phyloP scores from a whole-genome alignment of 1,139 yeast species.

The Blastobotrys serpentis region DNA sequence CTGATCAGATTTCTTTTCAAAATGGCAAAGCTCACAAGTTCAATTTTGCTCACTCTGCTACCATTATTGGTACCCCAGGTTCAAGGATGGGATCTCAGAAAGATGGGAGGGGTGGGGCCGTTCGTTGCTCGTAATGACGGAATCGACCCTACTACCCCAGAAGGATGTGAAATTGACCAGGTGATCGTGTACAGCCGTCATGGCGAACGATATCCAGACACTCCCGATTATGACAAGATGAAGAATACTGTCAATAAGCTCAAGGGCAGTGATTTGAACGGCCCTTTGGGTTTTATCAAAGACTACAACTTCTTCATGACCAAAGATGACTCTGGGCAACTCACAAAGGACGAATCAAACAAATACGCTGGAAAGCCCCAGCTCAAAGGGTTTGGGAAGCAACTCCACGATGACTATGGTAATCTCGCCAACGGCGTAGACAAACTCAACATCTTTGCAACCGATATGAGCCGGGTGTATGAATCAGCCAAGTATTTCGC shows the following conservation, averaged over 20 bases:
- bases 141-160: constrained; percentile 47
- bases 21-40: background rate
- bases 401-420: background rate
- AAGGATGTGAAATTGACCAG: constrained; percentile 56
- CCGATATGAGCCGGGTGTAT: constrained; percentile 20
- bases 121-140: constrained; percentile 32
- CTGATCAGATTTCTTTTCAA: too few species aligned
- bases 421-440: constrained; percentile 8
- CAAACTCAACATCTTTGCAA: constrained; percentile 19
- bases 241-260: constrained; percentile 27
- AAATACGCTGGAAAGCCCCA: constrained; percentile 3
- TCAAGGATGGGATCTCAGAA: constrained; percentile 1
- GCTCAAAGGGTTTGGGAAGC: background rate
- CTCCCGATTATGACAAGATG: constrained; percentile 24
- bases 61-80: too few species aligned
- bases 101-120: constrained; percentile 17
- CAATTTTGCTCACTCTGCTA: background rate
- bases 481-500: constrained; percentile 20
- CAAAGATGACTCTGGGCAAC: constrained; percentile 15
- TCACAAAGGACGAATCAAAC: constrained; percentile 19
- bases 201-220: constrained; percentile 67
- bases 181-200: constrained; percentile 66
- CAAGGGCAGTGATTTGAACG: constrained; percentile 18
- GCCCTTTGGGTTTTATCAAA: constrained; percentile 19
- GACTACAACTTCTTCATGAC: constrained; percentile 18